Evolutionary conservation across 805 yeast genomes (phyloP), one percentile per base, ranked within the genome.

Genomic region (Saccharomycopsis lassenensis): DNA sequence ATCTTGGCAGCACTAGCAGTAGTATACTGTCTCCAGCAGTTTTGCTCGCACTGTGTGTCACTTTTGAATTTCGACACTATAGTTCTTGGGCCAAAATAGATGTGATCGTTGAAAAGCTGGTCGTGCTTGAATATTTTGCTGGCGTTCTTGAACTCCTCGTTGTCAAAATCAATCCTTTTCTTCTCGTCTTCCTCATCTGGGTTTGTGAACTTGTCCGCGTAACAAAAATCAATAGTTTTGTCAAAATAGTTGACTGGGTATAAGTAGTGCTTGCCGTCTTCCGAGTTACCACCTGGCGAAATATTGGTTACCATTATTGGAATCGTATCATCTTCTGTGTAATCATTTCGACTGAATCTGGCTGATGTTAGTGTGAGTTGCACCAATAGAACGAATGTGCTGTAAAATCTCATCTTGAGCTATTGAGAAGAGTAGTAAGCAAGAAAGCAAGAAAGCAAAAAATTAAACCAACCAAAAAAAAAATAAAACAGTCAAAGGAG

Each of bases 1-100:
- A 54, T 48, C 12, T 46, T 4, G 2, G 56, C 34, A 4, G 53
- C 56, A 29, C 52, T 53, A 10, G 18, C 46, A 4, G 26, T 28
- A 5, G 15, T 4, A 23, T 40, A 35, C 11, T 32, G 11, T 32
- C 37, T 40, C 40, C 40, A 40, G 27, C 44, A 40, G 15, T 7
- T 29, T 21, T 36, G 40, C n/a, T 26, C 26, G 22, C 44, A 40
- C 18, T 7, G 8, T 14, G 29, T 15, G 21, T 40, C 36, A 20
- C 28, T 12, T 23, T 37, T 33, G 20, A 40, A 36, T n/a, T 19
- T 24, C 4, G 37, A 24, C 5, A 15, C 18, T 29, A 40, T 36
- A 15, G 41, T 33, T 7, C 24, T 24, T 23, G 41, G 41, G 5
- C 41, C 41, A 34, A 20, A 34, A 10, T 15, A 21, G 22, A 38